Evolutionary conservation across 345 rosid species (phyloP), one percentile per base, ranked within the genome.

Genomic region (Salix brachista): DNA sequence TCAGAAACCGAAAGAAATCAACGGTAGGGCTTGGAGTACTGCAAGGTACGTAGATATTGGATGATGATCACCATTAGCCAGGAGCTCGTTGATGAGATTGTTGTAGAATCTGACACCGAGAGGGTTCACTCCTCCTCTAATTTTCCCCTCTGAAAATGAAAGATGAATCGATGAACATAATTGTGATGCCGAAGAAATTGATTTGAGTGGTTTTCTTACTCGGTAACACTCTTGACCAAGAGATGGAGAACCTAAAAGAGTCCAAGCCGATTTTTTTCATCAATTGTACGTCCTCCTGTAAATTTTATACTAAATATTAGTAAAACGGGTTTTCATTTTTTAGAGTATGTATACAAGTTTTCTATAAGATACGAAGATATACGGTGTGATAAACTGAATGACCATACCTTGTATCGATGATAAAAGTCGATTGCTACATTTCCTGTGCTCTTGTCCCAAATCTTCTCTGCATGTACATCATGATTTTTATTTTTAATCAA

Each of bases 211-310:
- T 52, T 54, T 19, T 26, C 84, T 69, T 75, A 81, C 87, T 39
- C 0, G 87, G 87, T 64, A 81, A 41, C 48, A 84, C 1, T 77
- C 87, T 73, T 12, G 87, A 50, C 87, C 84, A 79, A 3, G 83
- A 81, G 30, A 84, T 34, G 69, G 84, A 84, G 68, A 79, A 79
- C 79, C 83, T 76, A 66, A 71, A 84, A 8, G 82, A 75, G 56
- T 84, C 84, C 66, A 84, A 23, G 4, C 84, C 84, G 7, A 80
- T 78, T 23, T 58, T 44, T 68, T 78, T 80, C 86, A 80, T 78
- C 46, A 80, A 36, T 5, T 77, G 70, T 34, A 83, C 54, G 76
- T 83, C 84, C 64, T 65, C 82, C 84, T 83, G 77, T 1, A 36
- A 50, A 62, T 41, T 37, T 18, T 23, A 4, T 36, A 12, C n/a